phyloP scores from a whole-genome alignment of 176 grass and related monocot species.

The Luzula sylvatica region DNA sequence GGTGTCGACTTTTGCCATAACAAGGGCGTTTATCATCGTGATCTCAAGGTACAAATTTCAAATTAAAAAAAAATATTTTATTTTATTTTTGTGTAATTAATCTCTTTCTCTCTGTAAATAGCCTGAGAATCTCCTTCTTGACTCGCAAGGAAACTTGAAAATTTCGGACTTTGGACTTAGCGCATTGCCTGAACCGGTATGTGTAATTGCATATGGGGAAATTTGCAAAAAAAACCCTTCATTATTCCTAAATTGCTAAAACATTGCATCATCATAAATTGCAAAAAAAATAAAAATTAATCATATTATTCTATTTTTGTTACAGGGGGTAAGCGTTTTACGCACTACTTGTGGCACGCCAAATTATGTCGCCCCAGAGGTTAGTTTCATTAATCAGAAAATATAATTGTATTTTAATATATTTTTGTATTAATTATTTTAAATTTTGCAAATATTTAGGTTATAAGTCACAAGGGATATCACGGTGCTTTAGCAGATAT shows the following conservation, averaged over 20 bases:
- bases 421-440: background rate
- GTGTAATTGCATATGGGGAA: no score
- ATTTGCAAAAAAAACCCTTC: no score
- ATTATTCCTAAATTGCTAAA: no score
- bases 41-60: conserved; percentile 68
- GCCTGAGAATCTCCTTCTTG: conserved; percentile 98
- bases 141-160: conserved; percentile 96
- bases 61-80: conserved; percentile 4
- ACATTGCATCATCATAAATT: no score
- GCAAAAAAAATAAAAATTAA: no score
- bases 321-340: conserved; percentile 60
- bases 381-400: conserved; percentile 16
- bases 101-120: conserved; percentile 33
- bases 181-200: conserved; percentile 75
- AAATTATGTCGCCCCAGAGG: conserved; percentile 99
- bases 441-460: conserved; percentile 35
- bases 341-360: conserved; percentile 95
- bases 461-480: conserved; percentile 94
- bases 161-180: conserved; percentile 99
- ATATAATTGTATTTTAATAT: conserved; percentile 1
- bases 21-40: conserved; percentile 92
- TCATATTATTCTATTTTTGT: conserved; percentile 16
- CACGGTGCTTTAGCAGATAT: conserved; percentile 92
- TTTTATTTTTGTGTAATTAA: conserved; percentile 20
- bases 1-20: conserved; percentile 84